Evolutionary conservation across 306 rosid genomes (phyloP).

Genomic region (Cucurbita ficifolia): DNA sequence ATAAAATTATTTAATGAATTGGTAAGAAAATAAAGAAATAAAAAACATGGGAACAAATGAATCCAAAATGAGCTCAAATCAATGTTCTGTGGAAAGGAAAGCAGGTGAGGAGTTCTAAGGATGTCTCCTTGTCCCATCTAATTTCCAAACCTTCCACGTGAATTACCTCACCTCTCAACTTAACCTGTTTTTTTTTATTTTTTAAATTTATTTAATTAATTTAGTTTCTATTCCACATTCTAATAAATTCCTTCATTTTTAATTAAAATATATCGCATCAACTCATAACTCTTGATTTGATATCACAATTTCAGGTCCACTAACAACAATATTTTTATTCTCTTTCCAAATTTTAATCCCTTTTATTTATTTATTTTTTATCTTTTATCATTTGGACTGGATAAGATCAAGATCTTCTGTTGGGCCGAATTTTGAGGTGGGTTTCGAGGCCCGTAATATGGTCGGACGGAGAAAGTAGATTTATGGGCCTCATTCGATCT

Average conservation of each 20-base stretch:
- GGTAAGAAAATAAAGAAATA: neutral
- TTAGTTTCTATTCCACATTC: too few relatives aligned
- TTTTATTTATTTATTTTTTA: neutral
- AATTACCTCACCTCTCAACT: neutral
- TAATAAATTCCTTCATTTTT: neutral
- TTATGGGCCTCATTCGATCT: neutral
- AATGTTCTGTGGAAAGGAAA: neutral
- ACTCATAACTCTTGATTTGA: neutral
- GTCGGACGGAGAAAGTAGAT: neutral
- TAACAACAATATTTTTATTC: neutral
- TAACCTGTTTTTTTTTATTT: neutral
- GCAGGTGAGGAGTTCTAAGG: neutral
- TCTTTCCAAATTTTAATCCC: neutral
- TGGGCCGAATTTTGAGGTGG: neutral
- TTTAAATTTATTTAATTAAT: too few relatives aligned
- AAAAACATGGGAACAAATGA: neutral
- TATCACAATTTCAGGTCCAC: neutral
- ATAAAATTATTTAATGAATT: neutral
- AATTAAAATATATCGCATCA: neutral
- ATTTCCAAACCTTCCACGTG: constrained; percentile 6
- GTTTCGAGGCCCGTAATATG: neutral
- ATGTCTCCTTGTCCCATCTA: constrained; percentile 5
- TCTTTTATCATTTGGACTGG: neutral
- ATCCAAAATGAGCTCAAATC: neutral
- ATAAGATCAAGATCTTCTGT: neutral